Evolutionary conservation across 176 grass and related monocot species (phyloP).

Genomic region (Cocos nucifera): DNA sequence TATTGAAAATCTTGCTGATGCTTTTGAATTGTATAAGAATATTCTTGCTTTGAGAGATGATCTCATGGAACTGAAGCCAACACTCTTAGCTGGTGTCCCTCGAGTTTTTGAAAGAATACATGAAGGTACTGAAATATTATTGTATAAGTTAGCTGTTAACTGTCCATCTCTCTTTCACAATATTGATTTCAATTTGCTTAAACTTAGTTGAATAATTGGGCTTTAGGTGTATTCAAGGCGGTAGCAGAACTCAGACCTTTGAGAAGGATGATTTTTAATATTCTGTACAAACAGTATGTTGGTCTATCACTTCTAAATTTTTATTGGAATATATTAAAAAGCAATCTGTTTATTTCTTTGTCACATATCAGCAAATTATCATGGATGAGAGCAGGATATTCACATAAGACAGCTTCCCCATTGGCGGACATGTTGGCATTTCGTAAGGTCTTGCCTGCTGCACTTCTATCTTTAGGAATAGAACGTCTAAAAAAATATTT

Average conservation of each 20-base stretch:
- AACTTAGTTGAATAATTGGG: constrained; percentile 1
- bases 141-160: no score
- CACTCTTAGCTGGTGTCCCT: constrained; percentile 85
- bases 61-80: constrained; percentile 85
- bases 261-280: constrained; percentile 94
- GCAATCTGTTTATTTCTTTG: not conserved
- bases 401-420: constrained; percentile 76
- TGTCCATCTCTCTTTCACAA: not conserved
- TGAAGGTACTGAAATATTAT: constrained; percentile 49
- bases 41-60: constrained; percentile 86
- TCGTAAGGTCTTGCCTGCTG: constrained; percentile 52
- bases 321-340: not conserved
- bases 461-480: not conserved
- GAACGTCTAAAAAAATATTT: no score
- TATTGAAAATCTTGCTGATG: not conserved
- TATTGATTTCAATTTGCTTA: not conserved
- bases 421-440: constrained; percentile 88
- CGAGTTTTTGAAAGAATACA: constrained; percentile 90
- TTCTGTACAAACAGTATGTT: constrained; percentile 82
- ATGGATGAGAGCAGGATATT: constrained; percentile 74
- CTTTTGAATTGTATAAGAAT: constrained; percentile 37
- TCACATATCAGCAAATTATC: constrained; percentile 52
- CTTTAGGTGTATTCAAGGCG: constrained; percentile 73
- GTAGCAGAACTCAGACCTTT: constrained; percentile 75
- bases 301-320: constrained; percentile 9